Evolutionary conservation across 805 yeast species (phyloP).

Genomic region (Candida nanaspora): DNA sequence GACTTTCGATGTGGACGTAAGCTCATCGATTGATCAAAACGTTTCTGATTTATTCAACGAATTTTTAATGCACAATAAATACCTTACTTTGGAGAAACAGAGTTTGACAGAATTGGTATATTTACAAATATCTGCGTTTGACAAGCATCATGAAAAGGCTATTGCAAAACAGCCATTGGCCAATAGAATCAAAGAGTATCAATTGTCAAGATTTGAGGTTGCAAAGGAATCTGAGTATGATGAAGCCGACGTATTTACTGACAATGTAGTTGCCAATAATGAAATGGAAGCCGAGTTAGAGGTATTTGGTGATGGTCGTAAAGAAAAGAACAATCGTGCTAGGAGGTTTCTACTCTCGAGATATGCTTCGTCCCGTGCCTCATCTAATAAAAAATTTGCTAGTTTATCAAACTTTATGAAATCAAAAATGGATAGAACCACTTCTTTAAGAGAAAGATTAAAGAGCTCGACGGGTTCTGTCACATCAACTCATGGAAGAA

Average conservation of each 20-base stretch:
- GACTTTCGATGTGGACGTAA: slow-evolving; percentile 38
- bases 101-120: slow-evolving; percentile 50
- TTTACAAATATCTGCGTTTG: slow-evolving; percentile 38
- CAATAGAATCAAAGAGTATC: slow-evolving; percentile 16
- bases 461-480: slow-evolving; percentile 5
- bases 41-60: slow-evolving; percentile 68
- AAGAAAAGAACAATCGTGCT: not conserved
- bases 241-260: not conserved
- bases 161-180: slow-evolving; percentile 27
- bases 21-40: slow-evolving; percentile 57
- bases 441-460: slow-evolving; percentile 25
- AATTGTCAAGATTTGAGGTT: slow-evolving; percentile 37
- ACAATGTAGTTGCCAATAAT: not conserved
- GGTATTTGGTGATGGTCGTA: not conserved
- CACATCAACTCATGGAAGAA: not conserved
- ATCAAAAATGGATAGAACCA: slow-evolving; percentile 37
- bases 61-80: slow-evolving; percentile 57
- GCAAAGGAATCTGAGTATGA: not conserved
- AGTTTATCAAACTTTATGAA: slow-evolving; percentile 40
- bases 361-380: not conserved
- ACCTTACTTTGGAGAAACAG: slow-evolving; percentile 66
- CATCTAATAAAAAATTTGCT: slow-evolving; percentile 19
- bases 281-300: not conserved
- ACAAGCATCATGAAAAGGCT: slow-evolving; percentile 29
- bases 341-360: slow-evolving; percentile 1